These are phyloP conservation scores for Ochetophila trinervis DNA, from an alignment of 306 rosid genomes.

Conservation along the genomic window DNA sequence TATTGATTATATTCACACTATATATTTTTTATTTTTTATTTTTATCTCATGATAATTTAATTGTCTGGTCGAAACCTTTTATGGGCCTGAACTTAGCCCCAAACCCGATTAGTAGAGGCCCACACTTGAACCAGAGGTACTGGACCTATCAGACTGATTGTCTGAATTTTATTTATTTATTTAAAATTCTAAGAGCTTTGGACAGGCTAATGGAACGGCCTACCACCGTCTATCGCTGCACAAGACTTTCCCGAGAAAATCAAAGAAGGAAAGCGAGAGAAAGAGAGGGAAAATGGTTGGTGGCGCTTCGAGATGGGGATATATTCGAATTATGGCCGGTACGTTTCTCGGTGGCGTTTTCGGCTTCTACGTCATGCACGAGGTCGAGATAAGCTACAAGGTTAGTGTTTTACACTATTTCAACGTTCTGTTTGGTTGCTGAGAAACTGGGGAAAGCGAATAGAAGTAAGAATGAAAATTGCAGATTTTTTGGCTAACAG, in stretches of 20 bases:
- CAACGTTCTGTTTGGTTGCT: background rate
- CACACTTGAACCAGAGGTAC: no score
- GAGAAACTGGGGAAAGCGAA: background rate
- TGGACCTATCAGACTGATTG: no score
- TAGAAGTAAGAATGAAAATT: background rate
- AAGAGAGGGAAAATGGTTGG: conserved; percentile 27
- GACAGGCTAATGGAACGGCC: background rate
- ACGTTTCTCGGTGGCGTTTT: conserved; percentile 67
- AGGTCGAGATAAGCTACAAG: conserved; percentile 63
- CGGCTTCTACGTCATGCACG: conserved; percentile 92
- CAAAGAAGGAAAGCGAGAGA: background rate
- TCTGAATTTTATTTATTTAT: no score
- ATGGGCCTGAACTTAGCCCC: no score
- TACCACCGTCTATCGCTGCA: conserved; percentile 5
- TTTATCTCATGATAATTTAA: no score
- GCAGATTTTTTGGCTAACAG: background rate
- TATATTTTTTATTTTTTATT: no score
- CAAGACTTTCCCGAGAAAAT: conserved; percentile 25
- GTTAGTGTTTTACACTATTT: conserved; percentile 25
- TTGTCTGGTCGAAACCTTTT: no score
- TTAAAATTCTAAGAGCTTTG: no score
- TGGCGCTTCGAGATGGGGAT: conserved; percentile 64
- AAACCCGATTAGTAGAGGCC: no score
- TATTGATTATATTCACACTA: no score
- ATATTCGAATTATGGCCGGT: conserved; percentile 64